Percentiles rank a stretch among this genome's conserved stretches.
These are phyloP conservation scores for Coemansia sp. DNA, from an alignment of 192 early-diverging fungal genomes.

Conservation along the genomic window DNA sequence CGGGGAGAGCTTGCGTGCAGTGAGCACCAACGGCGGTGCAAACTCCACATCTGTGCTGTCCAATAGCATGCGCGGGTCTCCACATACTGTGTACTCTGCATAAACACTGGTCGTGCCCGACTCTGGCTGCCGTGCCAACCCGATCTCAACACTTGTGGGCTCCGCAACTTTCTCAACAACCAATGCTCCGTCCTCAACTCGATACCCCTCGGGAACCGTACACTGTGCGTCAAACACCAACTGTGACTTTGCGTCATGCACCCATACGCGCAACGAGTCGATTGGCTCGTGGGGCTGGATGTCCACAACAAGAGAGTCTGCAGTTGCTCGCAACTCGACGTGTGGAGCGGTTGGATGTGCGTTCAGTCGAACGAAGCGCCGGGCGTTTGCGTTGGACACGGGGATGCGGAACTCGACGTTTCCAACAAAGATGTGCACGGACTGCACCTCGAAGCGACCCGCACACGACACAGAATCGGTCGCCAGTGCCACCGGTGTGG, in stretches of 20 bases:
- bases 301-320: constrained; percentile 12
- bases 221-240: constrained; percentile 12
- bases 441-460: constrained; percentile 23
- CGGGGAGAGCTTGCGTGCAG: background rate
- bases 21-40: constrained; percentile 12
- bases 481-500: constrained; percentile 11
- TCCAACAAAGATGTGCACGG: constrained; percentile 22
- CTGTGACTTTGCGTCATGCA: constrained; percentile 17
- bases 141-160: background rate
- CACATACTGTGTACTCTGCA: constrained; percentile 10
- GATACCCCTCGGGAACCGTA: background rate
- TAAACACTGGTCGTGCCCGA: constrained; percentile 15
- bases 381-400: constrained; percentile 16
- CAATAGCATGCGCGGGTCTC: constrained; percentile 16
- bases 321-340: background rate
- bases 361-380: constrained; percentile 22
- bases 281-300: background rate
- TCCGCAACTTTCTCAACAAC: background rate
- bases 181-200: constrained; percentile 13
- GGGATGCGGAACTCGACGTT: constrained; percentile 9
- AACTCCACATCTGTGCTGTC: constrained; percentile 19
- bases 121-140: background rate
- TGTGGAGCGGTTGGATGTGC: constrained; percentile 12
- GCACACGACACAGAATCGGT: constrained; percentile 33
- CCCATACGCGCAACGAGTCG: constrained; percentile 20